Evolutionary conservation across 2,329 filamentous ascomycete species (phyloP).

Genomic region (Sclerotinia trifoliorum): DNA sequence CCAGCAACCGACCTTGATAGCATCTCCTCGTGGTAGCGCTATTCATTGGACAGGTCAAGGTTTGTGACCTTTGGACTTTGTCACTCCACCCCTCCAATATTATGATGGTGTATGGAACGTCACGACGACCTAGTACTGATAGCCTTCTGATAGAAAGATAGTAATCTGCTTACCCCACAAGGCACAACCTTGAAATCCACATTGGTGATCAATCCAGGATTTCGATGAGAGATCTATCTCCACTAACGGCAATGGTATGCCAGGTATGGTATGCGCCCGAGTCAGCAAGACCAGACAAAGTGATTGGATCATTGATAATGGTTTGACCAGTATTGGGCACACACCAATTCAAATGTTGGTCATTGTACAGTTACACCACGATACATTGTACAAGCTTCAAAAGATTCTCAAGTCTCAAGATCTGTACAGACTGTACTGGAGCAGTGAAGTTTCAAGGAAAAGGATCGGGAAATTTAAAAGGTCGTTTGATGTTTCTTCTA

Average conservation of each 20-base stretch:
- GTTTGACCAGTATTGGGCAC: background rate
- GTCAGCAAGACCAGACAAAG: background rate
- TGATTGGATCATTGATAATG: too few relatives aligned
- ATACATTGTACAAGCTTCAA: conserved; percentile 1
- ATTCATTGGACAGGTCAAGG: conserved; percentile 16
- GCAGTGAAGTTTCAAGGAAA: background rate
- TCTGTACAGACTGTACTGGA: background rate
- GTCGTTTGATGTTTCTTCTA: conserved; percentile 4
- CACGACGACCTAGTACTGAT: conserved; percentile 12
- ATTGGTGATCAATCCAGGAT: background rate
- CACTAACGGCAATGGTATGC: background rate
- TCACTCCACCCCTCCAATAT: conserved; percentile 14
- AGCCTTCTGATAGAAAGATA: conserved; percentile 4
- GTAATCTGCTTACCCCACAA: conserved; percentile 9
- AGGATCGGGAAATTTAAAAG: background rate
- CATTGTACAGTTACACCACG: background rate
- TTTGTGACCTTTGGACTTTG: background rate
- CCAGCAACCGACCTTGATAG: conserved; percentile 5
- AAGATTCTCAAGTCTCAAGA: too few relatives aligned
- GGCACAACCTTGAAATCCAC: background rate
- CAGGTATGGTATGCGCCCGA: too few relatives aligned
- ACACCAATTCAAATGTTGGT: background rate
- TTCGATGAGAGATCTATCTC: background rate
- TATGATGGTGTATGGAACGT: conserved; percentile 21
- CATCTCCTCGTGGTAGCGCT: background rate